Conservation (phyloP, 441 rosid genomes). For the Pelargonium myrrhifolium region DNA sequence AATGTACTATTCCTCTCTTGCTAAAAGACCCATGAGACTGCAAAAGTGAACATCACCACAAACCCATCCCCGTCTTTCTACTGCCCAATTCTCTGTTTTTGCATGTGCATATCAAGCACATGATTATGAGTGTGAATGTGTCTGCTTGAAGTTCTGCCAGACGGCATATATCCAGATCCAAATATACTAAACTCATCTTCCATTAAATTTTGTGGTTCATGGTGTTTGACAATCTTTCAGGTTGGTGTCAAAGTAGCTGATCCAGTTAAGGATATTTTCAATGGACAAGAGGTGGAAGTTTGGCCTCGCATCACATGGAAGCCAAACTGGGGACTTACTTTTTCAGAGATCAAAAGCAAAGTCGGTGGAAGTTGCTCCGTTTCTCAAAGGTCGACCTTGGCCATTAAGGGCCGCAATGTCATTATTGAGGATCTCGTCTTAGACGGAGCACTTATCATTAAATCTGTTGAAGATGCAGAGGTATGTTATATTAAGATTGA, state of each 20-base stretch:
- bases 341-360: conserved; percentile 59
- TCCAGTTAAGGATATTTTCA: conserved; percentile 55
- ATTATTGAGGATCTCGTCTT: conserved; percentile 50
- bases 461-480: conserved; percentile 69
- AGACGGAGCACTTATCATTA: conserved; percentile 70
- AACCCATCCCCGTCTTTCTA: no score
- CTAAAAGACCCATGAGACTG: no score
- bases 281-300: conserved; percentile 89
- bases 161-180: no score
- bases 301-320: conserved; percentile 88
- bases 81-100: no score
- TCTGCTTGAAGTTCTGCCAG: no score
- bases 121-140: no score
- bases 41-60: no score
- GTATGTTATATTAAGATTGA: conserved; percentile 28
- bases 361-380: conserved; percentile 47
- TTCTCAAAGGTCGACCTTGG: conserved; percentile 66
- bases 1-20: no score
- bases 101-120: no score
- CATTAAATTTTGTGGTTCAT: conserved; percentile 2
- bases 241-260: conserved; percentile 68
- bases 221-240: conserved; percentile 24
- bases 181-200: no score
- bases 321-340: conserved; percentile 81
- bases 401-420: conserved; percentile 53